These are phyloP conservation scores for Arthrinium phaeospermum DNA, from an alignment of 2,329 filamentous ascomycete genomes.

Conservation along the genomic window DNA sequence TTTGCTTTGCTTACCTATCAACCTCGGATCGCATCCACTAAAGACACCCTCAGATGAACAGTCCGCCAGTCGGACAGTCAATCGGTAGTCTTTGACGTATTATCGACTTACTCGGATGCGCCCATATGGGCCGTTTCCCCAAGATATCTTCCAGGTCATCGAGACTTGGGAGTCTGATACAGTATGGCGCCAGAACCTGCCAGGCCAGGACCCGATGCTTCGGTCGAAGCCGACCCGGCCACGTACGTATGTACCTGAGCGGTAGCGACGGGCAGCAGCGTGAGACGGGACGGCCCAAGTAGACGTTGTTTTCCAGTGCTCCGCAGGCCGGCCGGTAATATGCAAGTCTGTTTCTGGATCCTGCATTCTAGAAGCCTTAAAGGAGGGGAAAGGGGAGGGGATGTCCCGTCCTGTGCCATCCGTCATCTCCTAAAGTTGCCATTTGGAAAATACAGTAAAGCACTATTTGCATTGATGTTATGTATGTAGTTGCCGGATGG, in stretches of 20 bases:
- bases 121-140: background rate
- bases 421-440: slow-evolving; percentile 8
- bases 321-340: background rate
- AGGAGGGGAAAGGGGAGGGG: background rate
- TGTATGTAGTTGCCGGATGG: background rate
- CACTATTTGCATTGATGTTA: background rate
- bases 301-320: background rate
- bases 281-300: background rate
- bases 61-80: background rate
- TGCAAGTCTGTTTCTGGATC: background rate
- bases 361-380: background rate
- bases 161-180: background rate
- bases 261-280: background rate
- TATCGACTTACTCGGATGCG: background rate
- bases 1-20: background rate
- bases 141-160: background rate
- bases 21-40: background rate
- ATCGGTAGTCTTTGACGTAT: background rate
- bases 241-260: background rate
- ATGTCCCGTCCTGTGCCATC: background rate
- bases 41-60: background rate
- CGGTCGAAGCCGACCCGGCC: background rate
- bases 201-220: background rate
- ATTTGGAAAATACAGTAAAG: background rate
- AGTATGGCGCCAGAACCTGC: background rate